These are phyloP conservation scores for Thelephora terrestris DNA, from an alignment of 1,284 basidiomycete genomes.

Conservation along the genomic window DNA sequence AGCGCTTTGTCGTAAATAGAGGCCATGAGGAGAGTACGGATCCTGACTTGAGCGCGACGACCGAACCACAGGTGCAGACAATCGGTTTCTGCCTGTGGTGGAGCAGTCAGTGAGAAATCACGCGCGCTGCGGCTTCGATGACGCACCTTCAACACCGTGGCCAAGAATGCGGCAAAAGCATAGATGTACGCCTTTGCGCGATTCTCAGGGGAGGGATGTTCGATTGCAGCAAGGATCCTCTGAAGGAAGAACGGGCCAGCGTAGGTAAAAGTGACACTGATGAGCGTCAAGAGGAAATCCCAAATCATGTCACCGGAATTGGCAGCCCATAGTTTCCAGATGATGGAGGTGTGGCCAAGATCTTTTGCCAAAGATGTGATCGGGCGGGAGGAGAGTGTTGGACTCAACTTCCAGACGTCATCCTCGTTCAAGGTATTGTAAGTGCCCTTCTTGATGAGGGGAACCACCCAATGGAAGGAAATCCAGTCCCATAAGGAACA, in stretches of 20 bases:
- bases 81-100: conserved; percentile 47
- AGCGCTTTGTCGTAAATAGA: conserved; percentile 88
- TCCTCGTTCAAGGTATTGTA: conserved; percentile 51
- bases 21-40: conserved; percentile 68
- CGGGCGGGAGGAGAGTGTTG: conserved; percentile 56
- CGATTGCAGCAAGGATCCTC: conserved; percentile 39
- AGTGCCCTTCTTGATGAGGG: conserved; percentile 54
- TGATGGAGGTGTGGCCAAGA: conserved; percentile 36
- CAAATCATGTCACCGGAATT: conserved; percentile 67
- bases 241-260: conserved; percentile 59
- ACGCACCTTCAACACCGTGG: conserved; percentile 41
- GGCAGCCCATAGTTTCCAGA: conserved; percentile 52
- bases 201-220: conserved; percentile 30
- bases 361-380: conserved; percentile 52
- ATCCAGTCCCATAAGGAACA: conserved; percentile 69
- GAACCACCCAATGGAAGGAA: conserved; percentile 73
- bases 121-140: not conserved
- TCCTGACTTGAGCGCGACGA: conserved; percentile 59
- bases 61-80: conserved; percentile 73
- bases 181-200: conserved; percentile 61
- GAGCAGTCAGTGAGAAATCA: conserved; percentile 7
- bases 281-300: conserved; percentile 56
- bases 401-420: conserved; percentile 66
- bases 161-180: conserved; percentile 55
- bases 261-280: conserved; percentile 64